These are phyloP conservation scores for Loxodes magnus DNA, from an alignment of 73 alveolate species.

Conservation along the genomic window DNA sequence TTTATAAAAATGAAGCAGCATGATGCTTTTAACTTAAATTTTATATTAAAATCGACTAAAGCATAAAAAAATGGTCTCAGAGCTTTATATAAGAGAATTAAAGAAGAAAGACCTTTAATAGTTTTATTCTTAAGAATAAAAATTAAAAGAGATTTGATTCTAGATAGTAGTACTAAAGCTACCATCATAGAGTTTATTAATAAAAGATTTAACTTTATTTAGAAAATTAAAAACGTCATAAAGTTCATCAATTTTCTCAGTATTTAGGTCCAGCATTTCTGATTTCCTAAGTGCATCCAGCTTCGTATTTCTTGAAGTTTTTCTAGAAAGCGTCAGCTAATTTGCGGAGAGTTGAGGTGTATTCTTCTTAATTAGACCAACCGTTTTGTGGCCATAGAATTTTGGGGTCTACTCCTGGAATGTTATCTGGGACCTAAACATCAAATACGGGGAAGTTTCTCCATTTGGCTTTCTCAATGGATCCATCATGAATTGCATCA, in stretches of 20 bases:
- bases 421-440: slow-evolving; percentile 63
- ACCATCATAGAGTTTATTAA: too few relatives aligned
- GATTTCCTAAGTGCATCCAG: slow-evolving; percentile 25
- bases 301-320: slow-evolving; percentile 35
- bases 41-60: too few relatives aligned
- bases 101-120: too few relatives aligned
- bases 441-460: slow-evolving; percentile 44
- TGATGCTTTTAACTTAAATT: too few relatives aligned
- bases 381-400: slow-evolving; percentile 38
- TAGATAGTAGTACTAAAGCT: too few relatives aligned
- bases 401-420: slow-evolving; percentile 61
- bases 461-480: slow-evolving; percentile 42
- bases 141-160: too few relatives aligned
- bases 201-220: too few relatives aligned
- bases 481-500: slow-evolving; percentile 87
- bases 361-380: slow-evolving; percentile 8
- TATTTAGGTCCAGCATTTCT: slow-evolving; percentile 30
- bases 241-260: slow-evolving; percentile 2
- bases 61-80: too few relatives aligned
- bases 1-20: too few relatives aligned
- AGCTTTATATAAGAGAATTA: too few relatives aligned
- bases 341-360: not conserved
- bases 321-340: slow-evolving; percentile 10
- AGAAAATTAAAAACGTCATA: too few relatives aligned
- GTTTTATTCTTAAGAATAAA: too few relatives aligned